Evolutionary conservation across 1,284 basidiomycete species (phyloP).

Genomic region (Lentinus polychrous): DNA sequence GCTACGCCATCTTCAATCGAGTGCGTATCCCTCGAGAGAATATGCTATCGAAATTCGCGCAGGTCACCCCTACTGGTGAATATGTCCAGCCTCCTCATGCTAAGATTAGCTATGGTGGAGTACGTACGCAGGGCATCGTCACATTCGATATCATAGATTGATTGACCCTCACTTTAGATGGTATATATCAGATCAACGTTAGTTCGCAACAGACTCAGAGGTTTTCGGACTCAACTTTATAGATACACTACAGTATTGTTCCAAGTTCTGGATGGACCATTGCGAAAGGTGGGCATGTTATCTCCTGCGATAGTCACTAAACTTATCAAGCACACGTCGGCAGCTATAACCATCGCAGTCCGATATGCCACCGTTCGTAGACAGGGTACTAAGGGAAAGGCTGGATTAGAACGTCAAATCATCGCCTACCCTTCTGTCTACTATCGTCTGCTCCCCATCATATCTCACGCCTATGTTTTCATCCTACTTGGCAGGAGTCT

Average conservation of each 20-base stretch:
- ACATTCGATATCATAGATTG: not conserved
- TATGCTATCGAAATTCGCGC: conserved; percentile 74
- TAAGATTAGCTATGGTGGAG: conserved; percentile 74
- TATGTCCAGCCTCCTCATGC: conserved; percentile 68
- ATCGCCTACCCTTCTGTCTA: conserved; percentile 68
- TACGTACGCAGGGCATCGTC: conserved; percentile 28
- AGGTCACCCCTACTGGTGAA: conserved; percentile 59
- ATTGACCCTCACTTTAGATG: conserved; percentile 41
- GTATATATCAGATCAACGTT: conserved; percentile 61
- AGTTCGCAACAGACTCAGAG: conserved; percentile 4
- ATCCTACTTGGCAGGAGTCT: conserved; percentile 57
- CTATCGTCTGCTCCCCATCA: conserved; percentile 61
- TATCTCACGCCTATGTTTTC: conserved; percentile 69
- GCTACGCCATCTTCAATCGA: conserved; percentile 63
- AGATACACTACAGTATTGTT: conserved; percentile 45
- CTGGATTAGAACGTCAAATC: conserved; percentile 57
- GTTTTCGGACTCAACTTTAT: not conserved
- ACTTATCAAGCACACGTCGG: not conserved
- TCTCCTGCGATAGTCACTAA: not conserved
- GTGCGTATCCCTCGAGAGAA: conserved; percentile 68
- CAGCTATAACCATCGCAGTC: conserved; percentile 66
- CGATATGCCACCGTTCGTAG: conserved; percentile 71
- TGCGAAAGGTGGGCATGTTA: conserved; percentile 39
- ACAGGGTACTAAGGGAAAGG: conserved; percentile 49
- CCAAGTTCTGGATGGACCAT: conserved; percentile 50